phyloP scores from a whole-genome alignment of 2,329 filamentous ascomycete species.

The Elsinoe arachidis region DNA sequence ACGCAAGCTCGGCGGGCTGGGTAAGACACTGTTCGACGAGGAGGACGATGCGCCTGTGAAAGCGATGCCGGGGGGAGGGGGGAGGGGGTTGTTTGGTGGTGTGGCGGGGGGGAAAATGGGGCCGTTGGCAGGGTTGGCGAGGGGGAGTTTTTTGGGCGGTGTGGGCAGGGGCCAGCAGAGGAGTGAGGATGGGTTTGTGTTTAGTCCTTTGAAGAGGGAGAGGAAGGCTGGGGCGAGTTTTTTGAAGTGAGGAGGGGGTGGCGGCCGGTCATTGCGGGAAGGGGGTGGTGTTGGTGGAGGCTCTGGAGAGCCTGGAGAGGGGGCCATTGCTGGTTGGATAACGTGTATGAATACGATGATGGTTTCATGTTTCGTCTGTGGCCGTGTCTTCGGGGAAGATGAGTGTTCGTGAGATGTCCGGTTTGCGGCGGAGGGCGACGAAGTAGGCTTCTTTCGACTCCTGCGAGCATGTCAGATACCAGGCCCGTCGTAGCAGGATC shows the following conservation, averaged over 20 bases:
- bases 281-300: neutral
- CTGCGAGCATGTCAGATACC: constrained; percentile 34
- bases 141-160: constrained; percentile 15
- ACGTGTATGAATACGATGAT: neutral
- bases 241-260: constrained; percentile 5
- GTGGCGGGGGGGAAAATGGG: constrained; percentile 23
- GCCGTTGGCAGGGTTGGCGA: constrained; percentile 23
- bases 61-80: constrained; percentile 18
- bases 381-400: constrained; percentile 30
- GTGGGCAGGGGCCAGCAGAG: constrained; percentile 20
- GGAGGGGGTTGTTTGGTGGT: constrained; percentile 23
- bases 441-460: constrained; percentile 83
- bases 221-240: constrained; percentile 15
- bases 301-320: too few relatives aligned
- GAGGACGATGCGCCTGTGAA: constrained; percentile 28
- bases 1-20: constrained; percentile 29
- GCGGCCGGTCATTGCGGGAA: neutral
- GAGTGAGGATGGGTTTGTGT: constrained; percentile 30
- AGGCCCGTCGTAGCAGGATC: neutral
- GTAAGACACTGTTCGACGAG: constrained; percentile 33
- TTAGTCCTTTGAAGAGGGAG: constrained; percentile 29
- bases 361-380: neutral
- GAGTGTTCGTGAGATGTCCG: constrained; percentile 36
- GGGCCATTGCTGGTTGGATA: neutral
- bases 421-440: constrained; percentile 65